Evolutionary conservation across 495 filamentous ascomycete species (phyloP).

Genomic region (Hyaloscypha bicolor): DNA sequence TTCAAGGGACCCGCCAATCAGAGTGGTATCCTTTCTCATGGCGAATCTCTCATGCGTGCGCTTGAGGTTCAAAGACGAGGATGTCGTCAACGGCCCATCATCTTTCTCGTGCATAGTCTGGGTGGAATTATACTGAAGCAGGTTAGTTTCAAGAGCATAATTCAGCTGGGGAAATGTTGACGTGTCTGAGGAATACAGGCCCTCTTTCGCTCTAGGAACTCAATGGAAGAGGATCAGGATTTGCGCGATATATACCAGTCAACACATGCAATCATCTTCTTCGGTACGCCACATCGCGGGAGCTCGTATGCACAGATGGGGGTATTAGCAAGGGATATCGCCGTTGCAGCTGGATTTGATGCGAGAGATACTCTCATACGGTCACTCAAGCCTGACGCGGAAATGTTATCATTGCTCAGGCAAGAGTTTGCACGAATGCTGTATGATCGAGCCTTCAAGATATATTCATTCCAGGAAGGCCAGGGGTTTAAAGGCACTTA

Average conservation of each 20-base stretch:
- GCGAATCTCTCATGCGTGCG: background rate
- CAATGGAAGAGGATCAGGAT: conserved; percentile 20
- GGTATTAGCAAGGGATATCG: conserved; percentile 7
- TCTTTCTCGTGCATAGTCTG: conserved; percentile 30
- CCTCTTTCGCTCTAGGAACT: background rate
- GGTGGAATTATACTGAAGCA: conserved; percentile 46
- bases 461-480: conserved; percentile 18
- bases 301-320: conserved; percentile 3
- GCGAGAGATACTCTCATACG: conserved; percentile 11
- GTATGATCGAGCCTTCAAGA: conserved; percentile 1
- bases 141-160: conserved; percentile 27
- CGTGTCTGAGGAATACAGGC: background rate
- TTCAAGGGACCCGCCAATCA: conserved; percentile 24
- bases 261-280: conserved; percentile 42
- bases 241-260: conserved; percentile 35
- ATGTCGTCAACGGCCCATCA: conserved; percentile 29
- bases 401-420: conserved; percentile 18
- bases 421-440: conserved; percentile 22
- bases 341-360: conserved; percentile 5
- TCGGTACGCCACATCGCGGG: conserved; percentile 42
- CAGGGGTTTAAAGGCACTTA: conserved; percentile 21
- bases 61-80: background rate
- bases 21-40: conserved; percentile 21
- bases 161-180: background rate
- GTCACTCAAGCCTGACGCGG: conserved; percentile 9